Evolutionary conservation across 768 basidiomycete genomes (phyloP).

Genomic region (Cubamyces sp.): DNA sequence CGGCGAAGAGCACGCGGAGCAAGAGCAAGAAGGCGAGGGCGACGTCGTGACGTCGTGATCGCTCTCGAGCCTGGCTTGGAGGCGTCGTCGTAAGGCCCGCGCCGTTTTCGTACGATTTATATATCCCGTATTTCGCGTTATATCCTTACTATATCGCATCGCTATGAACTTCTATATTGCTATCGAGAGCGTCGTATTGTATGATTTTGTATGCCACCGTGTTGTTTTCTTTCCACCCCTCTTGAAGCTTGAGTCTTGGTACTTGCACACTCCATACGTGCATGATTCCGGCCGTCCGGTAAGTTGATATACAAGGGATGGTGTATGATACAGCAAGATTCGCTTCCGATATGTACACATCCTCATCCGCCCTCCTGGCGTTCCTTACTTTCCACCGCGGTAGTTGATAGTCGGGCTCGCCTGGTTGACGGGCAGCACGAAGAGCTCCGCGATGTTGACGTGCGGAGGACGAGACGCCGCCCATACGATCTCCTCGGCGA

Average conservation of each 20-base stretch:
- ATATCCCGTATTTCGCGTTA: slow-evolving; percentile 21
- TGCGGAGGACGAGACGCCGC: slow-evolving; percentile 89
- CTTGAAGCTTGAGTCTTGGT: background rate
- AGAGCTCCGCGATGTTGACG: slow-evolving; percentile 86
- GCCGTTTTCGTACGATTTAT: background rate
- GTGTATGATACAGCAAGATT: slow-evolving; percentile 18
- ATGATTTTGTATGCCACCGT: slow-evolving; percentile 5
- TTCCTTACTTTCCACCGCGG: slow-evolving; percentile 47
- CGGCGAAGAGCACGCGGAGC: slow-evolving; percentile 52
- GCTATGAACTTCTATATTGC: slow-evolving; percentile 22
- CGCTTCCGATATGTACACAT: slow-evolving; percentile 4
- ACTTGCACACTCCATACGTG: too few species aligned
- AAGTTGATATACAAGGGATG: slow-evolving; percentile 9
- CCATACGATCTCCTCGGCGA: slow-evolving; percentile 99
- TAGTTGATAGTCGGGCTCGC: slow-evolving; percentile 69
- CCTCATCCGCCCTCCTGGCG: background rate
- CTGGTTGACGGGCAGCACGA: slow-evolving; percentile 80
- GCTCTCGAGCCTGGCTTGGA: background rate
- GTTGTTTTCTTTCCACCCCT: background rate
- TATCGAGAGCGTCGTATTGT: slow-evolving; percentile 16
- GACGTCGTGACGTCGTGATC: slow-evolving; percentile 9
- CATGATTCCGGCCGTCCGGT: slow-evolving; percentile 1
- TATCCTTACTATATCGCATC: slow-evolving; percentile 21
- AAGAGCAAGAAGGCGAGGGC: slow-evolving; percentile 35
- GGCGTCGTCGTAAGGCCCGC: background rate